Percentiles rank a stretch among this genome's conserved stretches.
Conservation (phyloP, 1,284 basidiomycete species). For the Malassezia globosa region DNA sequence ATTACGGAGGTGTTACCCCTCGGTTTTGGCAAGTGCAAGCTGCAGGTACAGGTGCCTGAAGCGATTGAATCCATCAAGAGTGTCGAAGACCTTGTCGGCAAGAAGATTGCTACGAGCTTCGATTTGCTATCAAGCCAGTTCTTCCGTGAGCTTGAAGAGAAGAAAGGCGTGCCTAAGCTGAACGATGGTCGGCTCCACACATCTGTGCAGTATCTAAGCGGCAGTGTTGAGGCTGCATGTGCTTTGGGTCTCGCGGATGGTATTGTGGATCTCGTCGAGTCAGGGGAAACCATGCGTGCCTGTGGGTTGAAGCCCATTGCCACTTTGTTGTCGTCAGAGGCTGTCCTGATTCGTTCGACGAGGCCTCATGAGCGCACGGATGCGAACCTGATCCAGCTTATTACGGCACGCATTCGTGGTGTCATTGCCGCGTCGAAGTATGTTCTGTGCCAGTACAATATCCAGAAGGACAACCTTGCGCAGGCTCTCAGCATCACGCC, state of each 20-base stretch:
- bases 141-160: conserved; percentile 62
- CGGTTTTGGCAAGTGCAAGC: conserved; percentile 83
- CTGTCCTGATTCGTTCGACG: conserved; percentile 79
- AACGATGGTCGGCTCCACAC: conserved; percentile 50
- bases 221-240: conserved; percentile 95
- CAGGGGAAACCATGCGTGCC: conserved; percentile 99
- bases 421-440: conserved; percentile 81
- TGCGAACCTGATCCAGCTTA: conserved; percentile 59
- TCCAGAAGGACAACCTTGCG: conserved; percentile 57
- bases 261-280: conserved; percentile 90
- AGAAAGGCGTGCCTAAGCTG: conserved; percentile 50
- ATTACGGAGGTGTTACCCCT: conserved; percentile 73
- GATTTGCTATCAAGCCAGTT: conserved; percentile 72
- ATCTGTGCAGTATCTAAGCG: conserved; percentile 86
- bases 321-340: conserved; percentile 73
- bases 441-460: conserved; percentile 85
- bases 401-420: conserved; percentile 80
- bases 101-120: conserved; percentile 86
- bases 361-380: conserved; percentile 58
- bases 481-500: conserved; percentile 68
- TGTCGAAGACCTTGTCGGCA: conserved; percentile 72
- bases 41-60: conserved; percentile 92
- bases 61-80: conserved; percentile 56
- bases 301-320: conserved; percentile 80
- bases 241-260: conserved; percentile 91